These are phyloP conservation scores for Curvularia sp. DNA, from an alignment of 2,329 filamentous ascomycete species.

Conservation along the genomic window DNA sequence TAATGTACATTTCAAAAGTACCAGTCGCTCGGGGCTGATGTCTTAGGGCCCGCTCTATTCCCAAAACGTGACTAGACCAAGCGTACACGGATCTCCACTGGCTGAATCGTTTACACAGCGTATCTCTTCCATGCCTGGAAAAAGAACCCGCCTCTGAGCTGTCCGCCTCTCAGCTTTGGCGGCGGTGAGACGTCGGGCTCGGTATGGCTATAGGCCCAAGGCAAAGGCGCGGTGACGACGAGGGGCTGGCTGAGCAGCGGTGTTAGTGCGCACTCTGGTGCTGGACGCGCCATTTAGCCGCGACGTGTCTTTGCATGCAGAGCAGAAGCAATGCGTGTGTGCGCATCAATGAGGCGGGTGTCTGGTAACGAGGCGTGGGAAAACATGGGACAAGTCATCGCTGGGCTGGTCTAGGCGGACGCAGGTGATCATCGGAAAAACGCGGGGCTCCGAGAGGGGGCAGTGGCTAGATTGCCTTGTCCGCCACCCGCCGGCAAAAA, in stretches of 20 bases:
- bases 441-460: conserved; percentile 10
- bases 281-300: background rate
- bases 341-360: background rate
- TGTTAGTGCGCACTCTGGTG: background rate
- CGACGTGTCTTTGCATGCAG: background rate
- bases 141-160: background rate
- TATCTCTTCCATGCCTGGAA: background rate
- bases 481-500: background rate
- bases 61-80: background rate
- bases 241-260: background rate
- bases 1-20: background rate
- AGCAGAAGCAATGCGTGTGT: background rate
- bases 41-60: background rate
- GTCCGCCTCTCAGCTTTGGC: background rate
- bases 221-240: background rate
- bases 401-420: background rate
- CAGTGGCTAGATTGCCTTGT: conserved; percentile 1
- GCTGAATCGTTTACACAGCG: background rate
- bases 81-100: background rate
- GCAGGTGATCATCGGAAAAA: conserved; percentile 12
- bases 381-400: background rate
- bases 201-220: background rate
- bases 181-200: conserved; percentile 3
- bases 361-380: background rate
- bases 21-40: background rate